Conservation (phyloP, 2,329 filamentous ascomycete genomes). For the Chaetomiaceae sp. region DNA sequence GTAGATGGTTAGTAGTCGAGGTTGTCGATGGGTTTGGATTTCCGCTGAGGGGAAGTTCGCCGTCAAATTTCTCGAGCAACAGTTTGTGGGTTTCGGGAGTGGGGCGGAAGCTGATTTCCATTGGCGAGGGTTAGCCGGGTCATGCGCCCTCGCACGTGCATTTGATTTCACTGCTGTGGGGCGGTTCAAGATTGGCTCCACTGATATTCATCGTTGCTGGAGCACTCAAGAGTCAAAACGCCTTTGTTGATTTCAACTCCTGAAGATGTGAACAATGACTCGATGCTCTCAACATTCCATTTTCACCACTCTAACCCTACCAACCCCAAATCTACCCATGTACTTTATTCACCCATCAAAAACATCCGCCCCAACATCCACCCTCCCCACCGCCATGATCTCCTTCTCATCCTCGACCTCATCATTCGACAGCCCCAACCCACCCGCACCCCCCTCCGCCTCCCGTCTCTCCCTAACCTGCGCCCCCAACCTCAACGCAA, state of each 20-base stretch:
- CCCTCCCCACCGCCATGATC: conserved; percentile 90
- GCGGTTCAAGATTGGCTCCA: not conserved
- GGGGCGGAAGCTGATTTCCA: conserved; percentile 22
- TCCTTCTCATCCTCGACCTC: conserved; percentile 93
- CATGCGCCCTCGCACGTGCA: conserved; percentile 21
- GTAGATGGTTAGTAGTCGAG: conserved; percentile 35
- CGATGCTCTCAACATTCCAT: not conserved
- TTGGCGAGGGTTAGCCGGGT: conserved; percentile 28
- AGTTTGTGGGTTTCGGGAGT: conserved; percentile 31
- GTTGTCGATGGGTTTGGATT: conserved; percentile 30
- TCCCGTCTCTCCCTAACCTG: conserved; percentile 87
- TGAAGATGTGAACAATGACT: too few species aligned
- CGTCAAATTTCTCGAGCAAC: conserved; percentile 30
- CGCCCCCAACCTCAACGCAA: conserved; percentile 75
- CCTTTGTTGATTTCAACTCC: too few species aligned
- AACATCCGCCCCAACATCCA: conserved; percentile 67
- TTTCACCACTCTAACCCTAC: not conserved
- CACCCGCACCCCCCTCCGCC: conserved; percentile 84
- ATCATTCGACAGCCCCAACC: conserved; percentile 80
- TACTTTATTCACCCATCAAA: conserved; percentile 30
- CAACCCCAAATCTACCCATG: not conserved
- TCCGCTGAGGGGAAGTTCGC: conserved; percentile 31
- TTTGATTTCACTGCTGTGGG: not conserved
- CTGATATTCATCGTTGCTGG: too few species aligned
- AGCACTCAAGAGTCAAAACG: too few species aligned